A percentile compares a stretch with the other conserved stretches of the same genome.
Evolutionary conservation across 23 red algal genomes (phyloP).

Genomic region (Pyropia yezoensis): DNA sequence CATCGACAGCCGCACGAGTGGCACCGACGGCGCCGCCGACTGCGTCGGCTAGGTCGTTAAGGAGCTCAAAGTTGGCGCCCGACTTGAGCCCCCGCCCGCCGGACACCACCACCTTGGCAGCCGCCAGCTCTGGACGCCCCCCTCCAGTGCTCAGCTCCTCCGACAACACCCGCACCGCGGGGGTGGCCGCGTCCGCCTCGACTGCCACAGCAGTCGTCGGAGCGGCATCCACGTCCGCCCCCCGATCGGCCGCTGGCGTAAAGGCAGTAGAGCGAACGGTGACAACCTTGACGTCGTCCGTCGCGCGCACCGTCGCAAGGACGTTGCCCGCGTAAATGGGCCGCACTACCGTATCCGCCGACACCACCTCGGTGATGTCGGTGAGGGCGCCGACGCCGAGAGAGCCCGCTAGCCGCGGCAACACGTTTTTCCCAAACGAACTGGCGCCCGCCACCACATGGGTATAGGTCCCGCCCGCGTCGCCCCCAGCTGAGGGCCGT

Average conservation of each 20-base stretch:
- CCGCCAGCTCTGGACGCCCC: conserved; percentile 53
- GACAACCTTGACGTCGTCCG: conserved; percentile 49
- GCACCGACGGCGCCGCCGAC: conserved; percentile 84
- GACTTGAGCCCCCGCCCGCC: conserved; percentile 83
- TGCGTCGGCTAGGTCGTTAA: conserved; percentile 64
- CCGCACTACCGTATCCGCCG: conserved; percentile 53
- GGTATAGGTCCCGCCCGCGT: conserved; percentile 18
- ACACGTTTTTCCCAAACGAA: conserved; percentile 86
- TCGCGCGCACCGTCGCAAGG: conserved; percentile 54
- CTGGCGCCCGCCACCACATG: conserved; percentile 57
- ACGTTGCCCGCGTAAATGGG: conserved; percentile 95
- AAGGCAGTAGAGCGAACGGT: conserved; percentile 77
- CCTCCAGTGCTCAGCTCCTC: conserved; percentile 29
- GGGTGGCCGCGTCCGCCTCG: conserved; percentile 2
- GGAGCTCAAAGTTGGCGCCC: conserved; percentile 75
- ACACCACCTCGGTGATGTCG: conserved; percentile 65
- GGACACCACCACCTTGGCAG: conserved; percentile 68
- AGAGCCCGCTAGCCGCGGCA: conserved; percentile 71
- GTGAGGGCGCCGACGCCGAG: conserved; percentile 62
- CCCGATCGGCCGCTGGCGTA: conserved; percentile 28
- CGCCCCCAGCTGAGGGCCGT: conserved; percentile 15
- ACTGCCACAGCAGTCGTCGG: conserved; percentile 13
- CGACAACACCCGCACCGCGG: conserved; percentile 23
- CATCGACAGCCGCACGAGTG: conserved; percentile 90
- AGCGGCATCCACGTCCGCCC: neutral